Conservation (phyloP, 768 basidiomycete species). For the Phylloporus arenicola region DNA sequence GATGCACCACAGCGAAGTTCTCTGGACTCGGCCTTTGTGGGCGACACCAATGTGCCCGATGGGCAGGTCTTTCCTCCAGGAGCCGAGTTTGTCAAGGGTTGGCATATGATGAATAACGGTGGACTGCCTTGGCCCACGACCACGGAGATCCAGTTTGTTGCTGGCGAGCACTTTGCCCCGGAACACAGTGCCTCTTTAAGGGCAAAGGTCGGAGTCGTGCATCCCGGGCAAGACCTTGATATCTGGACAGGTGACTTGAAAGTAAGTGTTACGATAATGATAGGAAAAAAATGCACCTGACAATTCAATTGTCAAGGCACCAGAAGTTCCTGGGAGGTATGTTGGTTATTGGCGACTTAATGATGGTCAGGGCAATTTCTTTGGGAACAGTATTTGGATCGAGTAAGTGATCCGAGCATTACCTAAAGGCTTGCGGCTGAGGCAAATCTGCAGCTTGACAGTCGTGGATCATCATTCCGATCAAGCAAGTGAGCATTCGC, state of each 20-base stretch:
- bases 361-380: constrained; percentile 52
- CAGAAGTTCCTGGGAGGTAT: constrained; percentile 67
- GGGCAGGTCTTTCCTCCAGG: constrained; percentile 78
- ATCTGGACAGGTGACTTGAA: constrained; percentile 73
- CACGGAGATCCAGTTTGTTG: constrained; percentile 66
- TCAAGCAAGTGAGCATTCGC: constrained; percentile 40
- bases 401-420: constrained; percentile 51
- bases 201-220: constrained; percentile 51
- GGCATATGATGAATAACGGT: constrained; percentile 70
- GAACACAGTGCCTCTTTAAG: constrained; percentile 25
- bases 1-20: neutral
- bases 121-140: constrained; percentile 56
- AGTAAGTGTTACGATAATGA: constrained; percentile 33
- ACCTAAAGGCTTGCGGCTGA: constrained; percentile 1
- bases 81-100: constrained; percentile 81
- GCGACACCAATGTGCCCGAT: constrained; percentile 66
- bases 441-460: constrained; percentile 44
- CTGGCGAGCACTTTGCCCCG: constrained; percentile 55
- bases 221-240: constrained; percentile 54
- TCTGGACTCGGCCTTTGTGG: constrained; percentile 53
- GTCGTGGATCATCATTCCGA: constrained; percentile 50
- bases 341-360: constrained; percentile 72
- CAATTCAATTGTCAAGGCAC: constrained; percentile 49
- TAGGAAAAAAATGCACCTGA: constrained; percentile 1
- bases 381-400: constrained; percentile 70